These are phyloP conservation scores for Penicillium silybi DNA, from an alignment of 495 filamentous ascomycete species.

Conservation along the genomic window DNA sequence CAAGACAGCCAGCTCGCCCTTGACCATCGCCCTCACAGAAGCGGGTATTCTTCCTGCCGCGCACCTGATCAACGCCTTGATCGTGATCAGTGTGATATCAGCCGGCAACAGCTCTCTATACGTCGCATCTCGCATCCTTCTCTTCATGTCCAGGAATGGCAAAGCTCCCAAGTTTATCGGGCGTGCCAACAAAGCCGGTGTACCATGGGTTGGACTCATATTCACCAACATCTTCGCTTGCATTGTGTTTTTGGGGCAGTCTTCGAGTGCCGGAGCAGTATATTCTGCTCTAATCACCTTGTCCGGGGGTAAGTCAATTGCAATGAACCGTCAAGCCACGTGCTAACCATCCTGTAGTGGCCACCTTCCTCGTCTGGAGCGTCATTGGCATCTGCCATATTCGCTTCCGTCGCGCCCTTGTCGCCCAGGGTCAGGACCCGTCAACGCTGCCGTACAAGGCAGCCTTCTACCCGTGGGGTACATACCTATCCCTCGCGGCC, in stretches of 20 bases:
- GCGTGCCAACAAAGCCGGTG: slow-evolving; percentile 58
- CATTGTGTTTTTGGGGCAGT: slow-evolving; percentile 63
- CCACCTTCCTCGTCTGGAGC: slow-evolving; percentile 66
- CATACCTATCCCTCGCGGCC: slow-evolving; percentile 55
- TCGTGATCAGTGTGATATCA: slow-evolving; percentile 65
- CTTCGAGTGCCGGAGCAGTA: slow-evolving; percentile 53
- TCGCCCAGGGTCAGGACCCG: slow-evolving; percentile 50
- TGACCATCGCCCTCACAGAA: slow-evolving; percentile 65
- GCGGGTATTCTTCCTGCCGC: slow-evolving; percentile 65
- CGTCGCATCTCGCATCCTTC: slow-evolving; percentile 60
- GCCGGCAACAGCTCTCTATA: slow-evolving; percentile 68
- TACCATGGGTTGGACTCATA: slow-evolving; percentile 60
- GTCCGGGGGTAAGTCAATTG: slow-evolving; percentile 32
- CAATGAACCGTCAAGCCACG: slow-evolving; percentile 36
- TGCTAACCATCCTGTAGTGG: slow-evolving; percentile 34
- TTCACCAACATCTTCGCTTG: slow-evolving; percentile 62
- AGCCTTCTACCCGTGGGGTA: slow-evolving; percentile 57
- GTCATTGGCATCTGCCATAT: slow-evolving; percentile 64
- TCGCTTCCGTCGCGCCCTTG: slow-evolving; percentile 57
- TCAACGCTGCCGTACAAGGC: slow-evolving; percentile 56
- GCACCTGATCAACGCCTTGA: slow-evolving; percentile 68
- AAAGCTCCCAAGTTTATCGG: slow-evolving; percentile 66
- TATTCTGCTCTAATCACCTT: slow-evolving; percentile 42
- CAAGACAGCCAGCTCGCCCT: slow-evolving; percentile 63
- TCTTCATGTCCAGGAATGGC: slow-evolving; percentile 61